A percentile compares a stretch with the other conserved stretches of the same genome.
These are phyloP conservation scores for Rubroboletus satanas DNA, from an alignment of 768 basidiomycete species.

Conservation along the genomic window DNA sequence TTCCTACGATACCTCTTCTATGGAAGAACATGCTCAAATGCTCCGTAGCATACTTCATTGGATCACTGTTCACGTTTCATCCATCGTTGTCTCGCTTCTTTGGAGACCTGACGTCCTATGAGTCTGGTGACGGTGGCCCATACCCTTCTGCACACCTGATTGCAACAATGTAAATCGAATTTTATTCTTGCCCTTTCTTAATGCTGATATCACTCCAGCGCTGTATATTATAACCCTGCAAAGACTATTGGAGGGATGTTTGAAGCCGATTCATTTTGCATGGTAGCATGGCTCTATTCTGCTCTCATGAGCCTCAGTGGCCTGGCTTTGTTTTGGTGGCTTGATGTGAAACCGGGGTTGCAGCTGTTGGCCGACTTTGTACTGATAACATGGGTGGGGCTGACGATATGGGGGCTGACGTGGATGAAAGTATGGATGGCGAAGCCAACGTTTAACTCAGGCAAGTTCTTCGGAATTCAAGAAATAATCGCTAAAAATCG, in stretches of 20 bases:
- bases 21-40: conserved; percentile 86
- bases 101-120: conserved; percentile 52
- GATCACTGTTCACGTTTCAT: conserved; percentile 89
- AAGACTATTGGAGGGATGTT: conserved; percentile 92
- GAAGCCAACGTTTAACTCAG: conserved; percentile 88
- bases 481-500: background rate
- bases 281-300: conserved; percentile 66
- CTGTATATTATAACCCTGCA: conserved; percentile 90
- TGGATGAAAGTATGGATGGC: conserved; percentile 93
- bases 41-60: conserved; percentile 84
- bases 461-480: conserved; percentile 32
- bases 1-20: conserved; percentile 45
- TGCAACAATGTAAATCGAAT: conserved; percentile 65
- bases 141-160: conserved; percentile 87
- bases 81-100: conserved; percentile 68
- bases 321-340: conserved; percentile 76
- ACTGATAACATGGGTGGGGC: conserved; percentile 78
- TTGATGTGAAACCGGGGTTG: conserved; percentile 67
- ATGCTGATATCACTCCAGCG: conserved; percentile 37
- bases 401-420: conserved; percentile 76
- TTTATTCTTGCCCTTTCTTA: background rate
- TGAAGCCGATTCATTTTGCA: conserved; percentile 81
- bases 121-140: conserved; percentile 47
- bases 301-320: conserved; percentile 70
- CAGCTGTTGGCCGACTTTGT: conserved; percentile 71